Conservation (phyloP, 2,329 filamentous ascomycete species). For the Diaporthe batatas region DNA sequence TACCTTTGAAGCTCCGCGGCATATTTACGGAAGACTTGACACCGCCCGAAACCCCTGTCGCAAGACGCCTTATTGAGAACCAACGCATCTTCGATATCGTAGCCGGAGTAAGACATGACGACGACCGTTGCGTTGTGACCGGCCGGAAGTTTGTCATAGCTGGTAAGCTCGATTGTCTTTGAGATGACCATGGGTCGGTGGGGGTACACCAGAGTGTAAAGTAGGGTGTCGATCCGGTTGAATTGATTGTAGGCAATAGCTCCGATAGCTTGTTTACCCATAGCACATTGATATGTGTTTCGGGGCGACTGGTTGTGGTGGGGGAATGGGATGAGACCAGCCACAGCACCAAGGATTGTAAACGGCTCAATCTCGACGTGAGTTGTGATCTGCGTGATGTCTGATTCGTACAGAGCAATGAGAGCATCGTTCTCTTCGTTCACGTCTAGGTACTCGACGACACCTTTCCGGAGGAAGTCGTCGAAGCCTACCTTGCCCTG, state of each 20-base stretch:
- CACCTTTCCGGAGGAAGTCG: conserved; percentile 88
- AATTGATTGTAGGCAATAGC: conserved; percentile 99
- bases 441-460: conserved; percentile 97
- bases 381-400: conserved; percentile 86
- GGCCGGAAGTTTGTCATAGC: conserved; percentile 96
- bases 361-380: conserved; percentile 99
- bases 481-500: conserved; percentile 91
- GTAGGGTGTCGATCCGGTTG: conserved; percentile 92
- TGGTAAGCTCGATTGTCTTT: conserved; percentile 94
- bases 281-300: conserved; percentile 99
- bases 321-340: conserved; percentile 95
- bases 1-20: conserved; percentile 89
- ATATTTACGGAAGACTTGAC: conserved; percentile 98
- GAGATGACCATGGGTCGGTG: conserved; percentile 98
- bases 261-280: conserved; percentile 99
- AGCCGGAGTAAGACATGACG: conserved; percentile 99
- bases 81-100: conserved; percentile 98
- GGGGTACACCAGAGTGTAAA: conserved; percentile 97
- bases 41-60: conserved; percentile 94
- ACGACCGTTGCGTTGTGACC: conserved; percentile 98
- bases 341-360: conserved; percentile 94
- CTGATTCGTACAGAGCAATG: conserved; percentile 88
- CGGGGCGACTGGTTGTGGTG: conserved; percentile 99
- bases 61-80: conserved; percentile 97
- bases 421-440: conserved; percentile 98